These are phyloP conservation scores for Apiospora marii DNA, from an alignment of 2,329 filamentous ascomycete species.

Conservation along the genomic window DNA sequence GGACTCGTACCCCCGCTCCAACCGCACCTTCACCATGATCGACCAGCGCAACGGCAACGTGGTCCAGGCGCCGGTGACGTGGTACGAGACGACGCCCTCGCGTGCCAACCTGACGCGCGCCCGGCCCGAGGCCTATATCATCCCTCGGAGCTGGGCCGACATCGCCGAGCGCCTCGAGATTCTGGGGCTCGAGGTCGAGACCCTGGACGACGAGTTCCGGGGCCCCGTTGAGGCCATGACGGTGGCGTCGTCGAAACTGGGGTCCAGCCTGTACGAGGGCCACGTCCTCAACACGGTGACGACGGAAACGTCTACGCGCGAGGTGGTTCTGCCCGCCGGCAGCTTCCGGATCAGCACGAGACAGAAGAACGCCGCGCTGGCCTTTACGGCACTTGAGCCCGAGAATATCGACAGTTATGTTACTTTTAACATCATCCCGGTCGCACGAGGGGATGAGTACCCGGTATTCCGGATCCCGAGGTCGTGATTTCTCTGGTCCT, in stretches of 20 bases:
- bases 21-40: slow-evolving; percentile 37
- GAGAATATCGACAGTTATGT: slow-evolving; percentile 41
- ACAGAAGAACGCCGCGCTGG: slow-evolving; percentile 39
- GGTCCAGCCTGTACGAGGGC: slow-evolving; percentile 36
- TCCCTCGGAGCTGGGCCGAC: slow-evolving; percentile 36
- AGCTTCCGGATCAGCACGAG: slow-evolving; percentile 36
- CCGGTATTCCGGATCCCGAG: slow-evolving; percentile 35
- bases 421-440: slow-evolving; percentile 37
- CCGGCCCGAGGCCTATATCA: slow-evolving; percentile 38
- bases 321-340: slow-evolving; percentile 34
- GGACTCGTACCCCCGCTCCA: slow-evolving; percentile 32
- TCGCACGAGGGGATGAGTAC: slow-evolving; percentile 37
- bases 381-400: slow-evolving; percentile 39
- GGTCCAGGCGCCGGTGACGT: slow-evolving; percentile 34
- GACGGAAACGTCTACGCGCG: slow-evolving; percentile 29
- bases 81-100: slow-evolving; percentile 36
- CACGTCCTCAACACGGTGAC: slow-evolving; percentile 37
- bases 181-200: slow-evolving; percentile 35
- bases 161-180: slow-evolving; percentile 35
- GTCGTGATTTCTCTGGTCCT: background rate
- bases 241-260: slow-evolving; percentile 32
- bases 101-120: slow-evolving; percentile 35
- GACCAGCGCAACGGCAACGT: slow-evolving; percentile 35
- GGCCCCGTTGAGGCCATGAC: slow-evolving; percentile 35
- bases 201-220: slow-evolving; percentile 33